A percentile compares a stretch with the other conserved stretches of the same genome.
phyloP scores from a whole-genome alignment of 2,329 filamentous ascomycete genomes.

The Emergomyces africanus region DNA sequence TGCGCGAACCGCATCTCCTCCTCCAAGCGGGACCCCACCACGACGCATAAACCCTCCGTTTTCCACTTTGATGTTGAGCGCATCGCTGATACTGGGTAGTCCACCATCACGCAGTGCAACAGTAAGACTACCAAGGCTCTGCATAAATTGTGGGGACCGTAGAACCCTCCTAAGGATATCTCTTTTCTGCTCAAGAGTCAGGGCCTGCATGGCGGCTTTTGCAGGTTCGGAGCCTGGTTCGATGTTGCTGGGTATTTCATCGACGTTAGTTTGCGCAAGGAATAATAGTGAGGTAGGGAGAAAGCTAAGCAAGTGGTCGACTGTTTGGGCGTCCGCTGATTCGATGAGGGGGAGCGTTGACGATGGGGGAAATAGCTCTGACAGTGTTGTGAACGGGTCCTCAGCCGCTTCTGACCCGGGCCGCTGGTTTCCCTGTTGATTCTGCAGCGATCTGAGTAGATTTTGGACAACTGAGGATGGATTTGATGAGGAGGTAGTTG shows the following conservation, averaged over 20 bases:
- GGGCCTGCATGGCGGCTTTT: constrained; percentile 59
- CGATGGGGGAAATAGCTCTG: constrained; percentile 67
- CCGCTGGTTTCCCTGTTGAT: constrained; percentile 42
- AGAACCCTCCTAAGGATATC: constrained; percentile 68
- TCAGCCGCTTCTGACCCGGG: constrained; percentile 38
- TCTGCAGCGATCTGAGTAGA: constrained; percentile 66
- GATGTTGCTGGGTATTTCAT: constrained; percentile 40
- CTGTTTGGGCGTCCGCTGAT: constrained; percentile 47
- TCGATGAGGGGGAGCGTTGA: constrained; percentile 69
- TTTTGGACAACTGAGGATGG: constrained; percentile 71
- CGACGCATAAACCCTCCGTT: constrained; percentile 73
- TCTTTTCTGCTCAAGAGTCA: constrained; percentile 67
- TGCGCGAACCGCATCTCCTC: constrained; percentile 75
- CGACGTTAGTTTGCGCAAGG: constrained; percentile 52
- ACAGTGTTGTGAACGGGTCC: constrained; percentile 67
- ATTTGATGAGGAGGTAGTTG: constrained; percentile 49
- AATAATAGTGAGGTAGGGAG: constrained; percentile 69
- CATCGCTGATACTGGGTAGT: constrained; percentile 77
- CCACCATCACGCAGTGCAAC: constrained; percentile 83
- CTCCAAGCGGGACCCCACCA: constrained; percentile 71
- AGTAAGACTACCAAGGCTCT: constrained; percentile 73
- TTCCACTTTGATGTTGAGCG: constrained; percentile 64
- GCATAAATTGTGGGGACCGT: constrained; percentile 78
- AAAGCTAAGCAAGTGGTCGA: constrained; percentile 63
- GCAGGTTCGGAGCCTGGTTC: constrained; percentile 58